Evolutionary conservation across 208 protist species (phyloP).

Genomic region (Leishmania braziliensis): DNA sequence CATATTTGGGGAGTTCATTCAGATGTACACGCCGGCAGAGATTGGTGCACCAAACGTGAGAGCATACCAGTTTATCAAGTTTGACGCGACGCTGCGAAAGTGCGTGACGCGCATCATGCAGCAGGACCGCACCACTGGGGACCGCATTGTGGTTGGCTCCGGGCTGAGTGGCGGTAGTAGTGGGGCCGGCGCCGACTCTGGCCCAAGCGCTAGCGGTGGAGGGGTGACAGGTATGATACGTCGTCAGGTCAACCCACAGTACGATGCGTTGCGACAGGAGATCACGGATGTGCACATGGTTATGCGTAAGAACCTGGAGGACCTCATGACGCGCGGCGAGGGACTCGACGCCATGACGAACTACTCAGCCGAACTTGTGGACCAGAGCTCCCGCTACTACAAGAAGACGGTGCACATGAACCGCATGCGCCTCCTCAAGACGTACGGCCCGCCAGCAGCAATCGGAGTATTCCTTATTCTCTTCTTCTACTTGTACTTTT

Average conservation of each 20-base stretch:
- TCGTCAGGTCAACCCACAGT: slow-evolving; percentile 73
- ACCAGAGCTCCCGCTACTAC: slow-evolving; percentile 86
- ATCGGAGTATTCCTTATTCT: slow-evolving; percentile 61
- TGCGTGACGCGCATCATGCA: slow-evolving; percentile 72
- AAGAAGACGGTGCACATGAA: slow-evolving; percentile 89
- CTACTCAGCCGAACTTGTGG: slow-evolving; percentile 80
- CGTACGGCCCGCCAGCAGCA: slow-evolving; percentile 83
- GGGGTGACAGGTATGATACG: slow-evolving; percentile 38
- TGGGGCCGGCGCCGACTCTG: slow-evolving; percentile 17
- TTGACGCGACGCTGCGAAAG: slow-evolving; percentile 81
- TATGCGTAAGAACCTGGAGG: slow-evolving; percentile 91
- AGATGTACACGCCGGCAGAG: slow-evolving; percentile 55
- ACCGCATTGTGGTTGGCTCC: slow-evolving; percentile 44
- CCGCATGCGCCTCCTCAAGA: slow-evolving; percentile 81
- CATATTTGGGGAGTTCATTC: slow-evolving; percentile 82
- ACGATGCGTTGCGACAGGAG: slow-evolving; percentile 80
- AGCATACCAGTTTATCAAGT: slow-evolving; percentile 91
- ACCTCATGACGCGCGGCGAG: slow-evolving; percentile 90
- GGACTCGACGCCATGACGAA: slow-evolving; percentile 90
- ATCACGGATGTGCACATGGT: slow-evolving; percentile 91
- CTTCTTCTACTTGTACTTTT: slow-evolving; percentile 89
- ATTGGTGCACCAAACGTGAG: slow-evolving; percentile 57
- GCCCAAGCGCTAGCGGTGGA: slow-evolving; percentile 18
- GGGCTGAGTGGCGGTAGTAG: not conserved
- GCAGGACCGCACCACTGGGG: slow-evolving; percentile 57